Percentiles rank a stretch among this genome's conserved stretches.
phyloP scores from a whole-genome alignment of 257 asterid genomes.

The Paraleonurus japonicus region DNA sequence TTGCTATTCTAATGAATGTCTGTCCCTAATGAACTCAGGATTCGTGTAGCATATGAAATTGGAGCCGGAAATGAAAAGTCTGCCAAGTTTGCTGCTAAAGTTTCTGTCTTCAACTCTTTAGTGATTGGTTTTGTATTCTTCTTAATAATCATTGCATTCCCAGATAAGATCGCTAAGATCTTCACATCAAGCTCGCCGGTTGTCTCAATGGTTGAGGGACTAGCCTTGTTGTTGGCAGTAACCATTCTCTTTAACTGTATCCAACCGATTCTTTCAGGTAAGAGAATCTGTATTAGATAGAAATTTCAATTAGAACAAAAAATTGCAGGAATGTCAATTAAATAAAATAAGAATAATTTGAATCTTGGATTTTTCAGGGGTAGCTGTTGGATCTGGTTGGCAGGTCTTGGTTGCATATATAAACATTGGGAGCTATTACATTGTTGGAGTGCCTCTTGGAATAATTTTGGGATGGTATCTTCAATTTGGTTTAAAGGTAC shows the following conservation, averaged over 20 bases:
- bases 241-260: slow-evolving; percentile 48
- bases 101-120: slow-evolving; percentile 45
- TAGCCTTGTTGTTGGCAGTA: slow-evolving; percentile 44
- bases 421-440: slow-evolving; percentile 52
- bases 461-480: slow-evolving; percentile 45
- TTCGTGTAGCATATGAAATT: slow-evolving; percentile 64
- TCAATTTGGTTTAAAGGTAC: slow-evolving; percentile 48
- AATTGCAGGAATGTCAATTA: background rate
- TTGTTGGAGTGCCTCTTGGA: slow-evolving; percentile 57
- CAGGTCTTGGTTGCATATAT: slow-evolving; percentile 52
- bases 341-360: background rate
- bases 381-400: slow-evolving; percentile 68
- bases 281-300: slow-evolving; percentile 3
- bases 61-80: slow-evolving; percentile 54
- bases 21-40: slow-evolving; percentile 34
- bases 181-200: slow-evolving; percentile 54
- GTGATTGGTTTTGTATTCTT: slow-evolving; percentile 40
- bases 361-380: slow-evolving; percentile 38
- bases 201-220: slow-evolving; percentile 49
- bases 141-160: slow-evolving; percentile 33
- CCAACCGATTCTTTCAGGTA: slow-evolving; percentile 67
- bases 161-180: slow-evolving; percentile 47
- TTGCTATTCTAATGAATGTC: background rate
- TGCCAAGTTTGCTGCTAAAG: slow-evolving; percentile 48
- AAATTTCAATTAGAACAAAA: background rate